Conservation (phyloP, 2,329 filamentous ascomycete species). For the Dryadomyces quercus-mongolicae region DNA sequence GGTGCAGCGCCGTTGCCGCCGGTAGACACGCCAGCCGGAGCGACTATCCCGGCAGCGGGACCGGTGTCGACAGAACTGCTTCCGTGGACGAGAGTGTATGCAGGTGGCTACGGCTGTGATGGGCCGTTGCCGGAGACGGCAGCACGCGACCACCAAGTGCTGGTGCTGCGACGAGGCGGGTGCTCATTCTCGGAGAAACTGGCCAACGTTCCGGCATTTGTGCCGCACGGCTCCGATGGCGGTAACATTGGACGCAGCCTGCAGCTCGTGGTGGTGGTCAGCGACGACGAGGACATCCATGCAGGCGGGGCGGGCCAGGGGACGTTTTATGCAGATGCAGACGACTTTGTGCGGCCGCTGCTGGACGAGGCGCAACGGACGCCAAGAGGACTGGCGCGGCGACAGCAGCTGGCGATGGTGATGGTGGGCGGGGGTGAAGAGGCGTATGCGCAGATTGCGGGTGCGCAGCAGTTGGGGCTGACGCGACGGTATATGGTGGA, state of each 20-base stretch:
- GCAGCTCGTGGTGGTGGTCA: conserved; percentile 73
- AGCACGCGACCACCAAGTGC: conserved; percentile 54
- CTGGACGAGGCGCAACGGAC: conserved; percentile 66
- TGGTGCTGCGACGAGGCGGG: conserved; percentile 69
- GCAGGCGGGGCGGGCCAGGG: neutral
- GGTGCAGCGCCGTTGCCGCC: conserved; percentile 39
- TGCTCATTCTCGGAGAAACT: conserved; percentile 81
- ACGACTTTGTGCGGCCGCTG: conserved; percentile 43
- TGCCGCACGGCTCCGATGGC: conserved; percentile 32
- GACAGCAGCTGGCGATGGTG: conserved; percentile 67
- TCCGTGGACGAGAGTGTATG: conserved; percentile 58
- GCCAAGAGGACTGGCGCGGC: conserved; percentile 53
- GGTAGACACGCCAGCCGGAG: conserved; percentile 25
- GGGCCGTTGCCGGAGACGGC: conserved; percentile 39
- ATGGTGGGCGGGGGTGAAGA: conserved; percentile 64
- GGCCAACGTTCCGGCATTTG: conserved; percentile 68
- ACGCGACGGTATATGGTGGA: conserved; percentile 68
- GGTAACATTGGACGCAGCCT: conserved; percentile 30
- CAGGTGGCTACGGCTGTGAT: conserved; percentile 57
- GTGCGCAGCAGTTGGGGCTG: conserved; percentile 58
- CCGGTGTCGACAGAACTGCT: conserved; percentile 32
- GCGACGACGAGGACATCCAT: conserved; percentile 34
- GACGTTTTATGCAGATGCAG: conserved; percentile 16
- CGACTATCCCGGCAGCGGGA: conserved; percentile 19
- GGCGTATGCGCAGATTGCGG: conserved; percentile 50